These are phyloP conservation scores for Yamadazyma akitaensis DNA, from an alignment of 805 yeast genomes.

Conservation along the genomic window DNA sequence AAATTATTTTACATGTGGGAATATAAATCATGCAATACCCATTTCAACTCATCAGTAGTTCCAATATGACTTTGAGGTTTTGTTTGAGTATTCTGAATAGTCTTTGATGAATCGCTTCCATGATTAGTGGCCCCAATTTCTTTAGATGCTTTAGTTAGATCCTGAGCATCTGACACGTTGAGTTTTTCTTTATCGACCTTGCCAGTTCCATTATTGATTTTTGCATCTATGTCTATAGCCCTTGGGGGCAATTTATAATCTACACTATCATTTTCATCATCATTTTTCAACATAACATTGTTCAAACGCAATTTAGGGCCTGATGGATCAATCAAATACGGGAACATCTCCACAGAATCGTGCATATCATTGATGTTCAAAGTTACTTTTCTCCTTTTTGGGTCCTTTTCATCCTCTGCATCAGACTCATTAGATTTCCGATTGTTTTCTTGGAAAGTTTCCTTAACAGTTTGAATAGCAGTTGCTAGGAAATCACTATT, in stretches of 20 bases:
- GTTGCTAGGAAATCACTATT: slow-evolving; percentile 32
- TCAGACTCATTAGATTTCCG: not conserved
- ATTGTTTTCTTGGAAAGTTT: not conserved
- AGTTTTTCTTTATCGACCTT: slow-evolving; percentile 3
- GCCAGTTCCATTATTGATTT: slow-evolving; percentile 3
- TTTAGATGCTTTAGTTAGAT: not conserved
- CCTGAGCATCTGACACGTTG: slow-evolving; percentile 5
- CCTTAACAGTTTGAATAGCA: slow-evolving; percentile 16
- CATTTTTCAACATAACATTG: slow-evolving; percentile 52
- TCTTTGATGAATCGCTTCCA: slow-evolving; percentile 8
- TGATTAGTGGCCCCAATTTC: slow-evolving; percentile 1
- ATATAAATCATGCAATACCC: slow-evolving; percentile 69
- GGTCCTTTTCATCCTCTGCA: slow-evolving; percentile 10
- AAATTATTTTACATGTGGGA: slow-evolving; percentile 24
- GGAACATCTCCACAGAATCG: slow-evolving; percentile 61
- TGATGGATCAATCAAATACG: slow-evolving; percentile 65
- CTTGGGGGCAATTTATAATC: slow-evolving; percentile 32
- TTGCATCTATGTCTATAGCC: slow-evolving; percentile 8
- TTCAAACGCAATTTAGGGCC: slow-evolving; percentile 56
- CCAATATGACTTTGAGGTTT: slow-evolving; percentile 42
- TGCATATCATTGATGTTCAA: slow-evolving; percentile 65
- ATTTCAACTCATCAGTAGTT: slow-evolving; percentile 63
- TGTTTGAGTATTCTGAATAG: slow-evolving; percentile 12
- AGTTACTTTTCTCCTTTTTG: slow-evolving; percentile 22
- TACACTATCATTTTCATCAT: slow-evolving; percentile 46